A percentile compares a stretch with the other conserved stretches of the same genome.
Evolutionary conservation across 305 asterid species (phyloP).

Genomic region (Fraxinus dipetala): DNA sequence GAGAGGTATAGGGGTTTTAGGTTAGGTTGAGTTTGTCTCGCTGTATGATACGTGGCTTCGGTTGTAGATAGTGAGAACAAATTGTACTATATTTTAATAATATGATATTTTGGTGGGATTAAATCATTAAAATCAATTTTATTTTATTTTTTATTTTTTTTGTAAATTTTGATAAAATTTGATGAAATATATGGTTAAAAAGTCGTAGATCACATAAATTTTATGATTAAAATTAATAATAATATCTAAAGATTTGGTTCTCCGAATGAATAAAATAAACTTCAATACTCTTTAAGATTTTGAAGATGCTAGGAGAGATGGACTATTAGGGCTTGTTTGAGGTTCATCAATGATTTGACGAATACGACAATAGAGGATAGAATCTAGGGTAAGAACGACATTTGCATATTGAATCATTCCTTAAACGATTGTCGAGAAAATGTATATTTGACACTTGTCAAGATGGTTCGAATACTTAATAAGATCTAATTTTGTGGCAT

Average conservation of each 20-base stretch:
- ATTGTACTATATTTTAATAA: no score
- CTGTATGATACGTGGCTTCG: background rate
- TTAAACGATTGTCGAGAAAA: background rate
- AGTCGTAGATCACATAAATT: no score
- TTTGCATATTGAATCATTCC: background rate
- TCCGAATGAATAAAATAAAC: background rate
- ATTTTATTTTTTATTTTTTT: no score
- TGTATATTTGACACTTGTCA: background rate
- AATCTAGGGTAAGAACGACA: background rate
- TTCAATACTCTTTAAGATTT: background rate
- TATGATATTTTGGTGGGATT: no score
- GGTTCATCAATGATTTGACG: background rate
- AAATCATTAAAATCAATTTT: no score
- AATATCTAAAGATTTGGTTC: background rate
- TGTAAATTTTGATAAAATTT: no score
- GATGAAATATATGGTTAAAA: no score
- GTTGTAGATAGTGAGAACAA: background rate
- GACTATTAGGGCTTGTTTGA: background rate
- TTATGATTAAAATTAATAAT: no score
- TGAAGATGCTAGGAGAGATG: background rate
- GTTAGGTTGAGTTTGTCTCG: background rate
- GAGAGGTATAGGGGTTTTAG: background rate
- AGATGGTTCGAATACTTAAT: background rate
- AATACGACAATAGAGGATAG: background rate
- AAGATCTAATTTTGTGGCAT: background rate